Evolutionary conservation across 352 stramenopile genomes (phyloP), one percentile per base, ranked within the genome.

Genomic region (Peronospora tabacina): DNA sequence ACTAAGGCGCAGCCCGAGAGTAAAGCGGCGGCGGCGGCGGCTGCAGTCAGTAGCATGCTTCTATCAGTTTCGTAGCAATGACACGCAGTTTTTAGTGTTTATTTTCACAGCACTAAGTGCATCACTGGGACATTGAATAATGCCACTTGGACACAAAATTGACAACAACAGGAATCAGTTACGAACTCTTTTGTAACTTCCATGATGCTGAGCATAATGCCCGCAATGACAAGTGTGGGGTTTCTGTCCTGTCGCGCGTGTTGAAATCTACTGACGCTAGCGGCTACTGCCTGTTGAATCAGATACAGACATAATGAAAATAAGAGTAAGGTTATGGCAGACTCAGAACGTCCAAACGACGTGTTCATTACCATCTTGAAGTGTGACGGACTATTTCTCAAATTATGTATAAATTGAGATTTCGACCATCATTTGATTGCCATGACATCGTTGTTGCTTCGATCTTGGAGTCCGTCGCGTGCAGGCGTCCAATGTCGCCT

Each of bases 1-100:
- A 74, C 40, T 7, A 79, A 42, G 3, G 46, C 52, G 36, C 60
- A 70, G 2, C 57, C 58, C 0, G 69, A 71, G 50, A 76, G 30
- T 33, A 74, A 22, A 0, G 63, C 33, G 0, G 63, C 61, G 0
- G 58, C 67, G 0, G 63, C 33, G 0, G 63, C 61, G 0, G 58
- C 67, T 19, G 40, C 52, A 37, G 53, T 55, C 49, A 64, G n/a
- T n/a, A 65, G 15, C 29, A 63, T 49, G 26, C 15, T 61, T 30
- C 53, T 71, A 45, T 19, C 35, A 44, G 15, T 43, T 7, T 7
- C n/a, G 7, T 44, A 46, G n/a, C 28, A 19, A 29, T 20, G 32
- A 44, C 41, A 37, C 19, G 37, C 19, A 54, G 6, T 28, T 44
- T n/a, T 36, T 49, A 13, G 28, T 24, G 13, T 55, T 44, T 49